Percentiles rank a stretch among this genome's conserved stretches.
Conservation (phyloP, 768 basidiomycete species). For the Termitomyces sp. region DNA sequence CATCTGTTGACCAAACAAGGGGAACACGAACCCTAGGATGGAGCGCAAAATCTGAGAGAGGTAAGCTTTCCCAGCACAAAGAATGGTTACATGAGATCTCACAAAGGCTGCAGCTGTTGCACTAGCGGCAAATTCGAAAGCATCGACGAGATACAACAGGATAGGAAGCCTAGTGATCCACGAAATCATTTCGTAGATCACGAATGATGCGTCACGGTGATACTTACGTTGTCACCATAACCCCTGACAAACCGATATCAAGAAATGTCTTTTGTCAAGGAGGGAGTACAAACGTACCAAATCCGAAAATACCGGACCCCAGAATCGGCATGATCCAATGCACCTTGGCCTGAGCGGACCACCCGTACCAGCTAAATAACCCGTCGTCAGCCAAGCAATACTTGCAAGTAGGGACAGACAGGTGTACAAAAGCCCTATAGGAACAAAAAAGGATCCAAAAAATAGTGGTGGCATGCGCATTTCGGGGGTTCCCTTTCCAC, state of each 20-base stretch:
- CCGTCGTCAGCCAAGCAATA: neutral
- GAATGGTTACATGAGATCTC: slow-evolving; percentile 7
- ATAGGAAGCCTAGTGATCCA: slow-evolving; percentile 50
- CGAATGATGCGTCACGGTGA: neutral
- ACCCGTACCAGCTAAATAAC: slow-evolving; percentile 64
- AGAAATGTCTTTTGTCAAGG: neutral
- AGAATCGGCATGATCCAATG: slow-evolving; percentile 80
- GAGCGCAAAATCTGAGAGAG: slow-evolving; percentile 38
- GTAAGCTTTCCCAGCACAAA: neutral
- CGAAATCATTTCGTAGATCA: slow-evolving; percentile 1
- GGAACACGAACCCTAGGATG: slow-evolving; percentile 43
- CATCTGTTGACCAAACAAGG: slow-evolving; percentile 55
- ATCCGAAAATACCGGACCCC: slow-evolving; percentile 57
- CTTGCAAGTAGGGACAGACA: slow-evolving; percentile 10
- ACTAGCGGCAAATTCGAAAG: slow-evolving; percentile 67
- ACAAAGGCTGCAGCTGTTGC: slow-evolving; percentile 65
- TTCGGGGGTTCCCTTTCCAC: slow-evolving; percentile 69
- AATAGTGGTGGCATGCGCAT: slow-evolving; percentile 72
- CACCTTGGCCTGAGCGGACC: slow-evolving; percentile 62
- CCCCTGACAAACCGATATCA: slow-evolving; percentile 15
- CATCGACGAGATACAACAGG: slow-evolving; percentile 65
- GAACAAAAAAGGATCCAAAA: slow-evolving; percentile 65
- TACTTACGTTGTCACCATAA: slow-evolving; percentile 61
- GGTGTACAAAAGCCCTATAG: slow-evolving; percentile 64
- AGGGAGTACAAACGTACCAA: slow-evolving; percentile 29